Percentiles rank a stretch among this genome's conserved stretches.
Evolutionary conservation across 1,284 basidiomycete species (phyloP).

Genomic region (Malassezia arunalokei): DNA sequence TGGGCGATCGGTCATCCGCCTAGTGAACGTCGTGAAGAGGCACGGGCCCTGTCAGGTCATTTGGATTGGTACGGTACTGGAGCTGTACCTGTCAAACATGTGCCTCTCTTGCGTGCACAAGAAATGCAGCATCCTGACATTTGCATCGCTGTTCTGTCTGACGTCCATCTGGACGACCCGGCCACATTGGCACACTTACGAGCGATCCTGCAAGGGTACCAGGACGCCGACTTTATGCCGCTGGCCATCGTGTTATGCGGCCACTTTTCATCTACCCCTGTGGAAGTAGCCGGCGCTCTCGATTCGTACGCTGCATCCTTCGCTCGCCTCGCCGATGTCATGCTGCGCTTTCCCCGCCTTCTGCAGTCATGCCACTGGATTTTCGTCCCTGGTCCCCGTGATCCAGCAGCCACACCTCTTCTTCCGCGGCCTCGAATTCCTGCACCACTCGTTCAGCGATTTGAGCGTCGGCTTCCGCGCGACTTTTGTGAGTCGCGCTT

Average conservation of each 20-base stretch:
- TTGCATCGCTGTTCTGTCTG: conserved; percentile 78
- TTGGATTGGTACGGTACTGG: conserved; percentile 90
- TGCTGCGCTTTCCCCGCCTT: conserved; percentile 65
- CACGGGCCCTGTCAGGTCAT: conserved; percentile 51
- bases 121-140: conserved; percentile 49
- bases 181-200: conserved; percentile 66
- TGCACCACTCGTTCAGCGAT: conserved; percentile 56
- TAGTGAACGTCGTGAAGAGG: conserved; percentile 27
- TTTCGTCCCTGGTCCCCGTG: conserved; percentile 82
- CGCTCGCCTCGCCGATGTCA: conserved; percentile 69
- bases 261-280: conserved; percentile 70
- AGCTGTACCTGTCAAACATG: conserved; percentile 78
- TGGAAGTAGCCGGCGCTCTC: conserved; percentile 59
- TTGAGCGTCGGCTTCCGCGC: conserved; percentile 19
- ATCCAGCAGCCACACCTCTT: conserved; percentile 58
- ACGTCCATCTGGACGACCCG: conserved; percentile 84
- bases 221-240: conserved; percentile 71
- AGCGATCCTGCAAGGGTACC: conserved; percentile 79
- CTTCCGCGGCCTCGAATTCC: conserved; percentile 55
- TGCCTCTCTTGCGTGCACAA: conserved; percentile 47
- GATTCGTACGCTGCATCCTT: conserved; percentile 75
- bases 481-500: conserved; percentile 15
- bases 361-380: conserved; percentile 73
- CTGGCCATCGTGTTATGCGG: conserved; percentile 78
- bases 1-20: conserved; percentile 94